Conservation (phyloP, 208 protist species). For the Trypanosoma avium region DNA sequence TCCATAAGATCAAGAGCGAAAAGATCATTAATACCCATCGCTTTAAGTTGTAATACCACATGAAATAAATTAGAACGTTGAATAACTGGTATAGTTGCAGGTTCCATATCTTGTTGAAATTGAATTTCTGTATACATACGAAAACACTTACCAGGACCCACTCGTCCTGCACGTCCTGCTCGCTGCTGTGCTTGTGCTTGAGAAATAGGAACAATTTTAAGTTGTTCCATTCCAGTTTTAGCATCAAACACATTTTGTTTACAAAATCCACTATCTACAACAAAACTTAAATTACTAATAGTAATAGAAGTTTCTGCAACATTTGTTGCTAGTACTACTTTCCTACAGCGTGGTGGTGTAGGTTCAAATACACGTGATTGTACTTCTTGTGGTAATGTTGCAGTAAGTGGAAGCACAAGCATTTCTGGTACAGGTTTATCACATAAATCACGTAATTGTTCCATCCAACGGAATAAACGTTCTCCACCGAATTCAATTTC, state of each 20-base stretch:
- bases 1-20: conserved; percentile 98
- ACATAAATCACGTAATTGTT: conserved; percentile 57
- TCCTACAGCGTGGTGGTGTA: conserved; percentile 89
- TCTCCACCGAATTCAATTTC: conserved; percentile 99
- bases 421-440: conserved; percentile 86
- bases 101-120: conserved; percentile 95
- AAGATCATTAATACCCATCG: conserved; percentile 98
- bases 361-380: conserved; percentile 99
- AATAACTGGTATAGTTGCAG: conserved; percentile 97
- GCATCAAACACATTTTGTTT: conserved; percentile 98
- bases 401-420: conserved; percentile 97
- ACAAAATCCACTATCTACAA: conserved; percentile 97
- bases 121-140: conserved; percentile 97
- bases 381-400: conserved; percentile 97
- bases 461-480: conserved; percentile 93
- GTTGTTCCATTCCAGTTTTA: conserved; percentile 95
- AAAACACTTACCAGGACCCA: conserved; percentile 96
- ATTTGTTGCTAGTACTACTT: conserved; percentile 99
- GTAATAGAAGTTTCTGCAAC: conserved; percentile 99
- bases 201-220: conserved; percentile 97
- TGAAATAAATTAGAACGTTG: conserved; percentile 98
- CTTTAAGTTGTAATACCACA: conserved; percentile 97
- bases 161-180: conserved; percentile 94
- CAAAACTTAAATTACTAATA: conserved; percentile 99
- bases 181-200: conserved; percentile 97